phyloP scores from a whole-genome alignment of 2,329 filamentous ascomycete genomes.

The Penicillium sp. region DNA sequence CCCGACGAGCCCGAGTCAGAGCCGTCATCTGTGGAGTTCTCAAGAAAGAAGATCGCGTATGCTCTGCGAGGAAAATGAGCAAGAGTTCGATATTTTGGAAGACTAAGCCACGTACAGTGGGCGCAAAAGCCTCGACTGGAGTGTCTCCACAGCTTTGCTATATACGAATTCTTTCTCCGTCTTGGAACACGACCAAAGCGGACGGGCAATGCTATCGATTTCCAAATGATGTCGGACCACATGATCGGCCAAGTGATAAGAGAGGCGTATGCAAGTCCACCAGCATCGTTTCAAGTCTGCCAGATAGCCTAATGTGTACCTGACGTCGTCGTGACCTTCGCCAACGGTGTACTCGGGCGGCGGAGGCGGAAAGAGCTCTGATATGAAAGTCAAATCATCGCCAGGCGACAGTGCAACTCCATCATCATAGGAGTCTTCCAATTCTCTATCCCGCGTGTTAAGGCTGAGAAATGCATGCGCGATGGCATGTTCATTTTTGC shows the following conservation, averaged over 20 bases:
- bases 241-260: constrained; percentile 25
- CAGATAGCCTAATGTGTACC: constrained; percentile 28
- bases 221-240: constrained; percentile 22
- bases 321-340: constrained; percentile 16
- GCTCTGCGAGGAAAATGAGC: constrained; percentile 13
- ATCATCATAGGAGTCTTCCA: background rate
- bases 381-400: constrained; percentile 26
- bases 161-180: constrained; percentile 26
- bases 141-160: constrained; percentile 19
- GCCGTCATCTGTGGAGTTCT: constrained; percentile 14
- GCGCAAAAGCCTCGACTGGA: constrained; percentile 22
- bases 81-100: background rate
- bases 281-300: constrained; percentile 25
- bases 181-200: constrained; percentile 22
- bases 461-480: constrained; percentile 20
- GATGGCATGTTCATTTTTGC: constrained; percentile 20
- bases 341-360: constrained; percentile 23
- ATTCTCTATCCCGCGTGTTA: constrained; percentile 5
- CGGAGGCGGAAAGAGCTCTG: constrained; percentile 25
- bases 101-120: constrained; percentile 16
- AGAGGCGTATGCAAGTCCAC: constrained; percentile 25
- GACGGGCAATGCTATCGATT: constrained; percentile 14
- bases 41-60: constrained; percentile 26
- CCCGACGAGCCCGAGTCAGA: background rate
- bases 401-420: constrained; percentile 14